Base-by-base conservation (phyloP, 2,329 filamentous ascomycete species). In the Hypomyces rosellus region DNA sequence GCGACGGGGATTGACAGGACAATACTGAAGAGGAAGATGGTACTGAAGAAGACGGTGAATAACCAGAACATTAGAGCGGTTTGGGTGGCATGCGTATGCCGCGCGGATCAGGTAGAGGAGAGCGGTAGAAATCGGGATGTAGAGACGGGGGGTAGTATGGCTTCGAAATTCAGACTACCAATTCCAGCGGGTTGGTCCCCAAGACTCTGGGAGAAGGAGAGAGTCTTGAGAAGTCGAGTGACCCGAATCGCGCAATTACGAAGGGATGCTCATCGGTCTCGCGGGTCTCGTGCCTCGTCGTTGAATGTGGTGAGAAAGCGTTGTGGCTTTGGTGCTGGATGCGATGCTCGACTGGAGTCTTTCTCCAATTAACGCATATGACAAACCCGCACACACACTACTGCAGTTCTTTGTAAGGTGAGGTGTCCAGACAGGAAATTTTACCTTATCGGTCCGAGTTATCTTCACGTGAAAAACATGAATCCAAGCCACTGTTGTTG, bases 1-100 rank as follows among this genome's bases (percentile, higher is more conserved):
- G 92, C 89, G 66, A 99, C 85, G 55, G 93, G 93, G 66, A 99
- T 93, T 55, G 90, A 96, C 66, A 97, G 87, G 65, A 97, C 84
- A 69, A 96, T 90, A 72, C 88, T 88, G 71, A 91, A 80, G 62
- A 97, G 84, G 73, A 96, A 97, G 71, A 89, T 72, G 65, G 85
- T 77, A 72, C 89, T 89, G 65, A 89, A 89, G 61, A 91, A 66
- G 67, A 86, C 79, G 67, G 86, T 85, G 70, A 91, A 82, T 70
- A 92, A 77, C 86, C 77, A 80, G 77, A 86, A 90, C 88, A 96
- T 95, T 71, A 74, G 66, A 60, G 62, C 67, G 65, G 62, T 58
- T 58, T 45, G 58, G 48, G 51, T 53, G 60, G 61, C 59, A 58
- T 56, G 58, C 57, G 52, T 50, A 52, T 57, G 59, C 61, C 58